Evolutionary conservation across 352 stramenopile genomes (phyloP), one percentile per base, ranked within the genome.

Genomic region (Globisporangium splendens): DNA sequence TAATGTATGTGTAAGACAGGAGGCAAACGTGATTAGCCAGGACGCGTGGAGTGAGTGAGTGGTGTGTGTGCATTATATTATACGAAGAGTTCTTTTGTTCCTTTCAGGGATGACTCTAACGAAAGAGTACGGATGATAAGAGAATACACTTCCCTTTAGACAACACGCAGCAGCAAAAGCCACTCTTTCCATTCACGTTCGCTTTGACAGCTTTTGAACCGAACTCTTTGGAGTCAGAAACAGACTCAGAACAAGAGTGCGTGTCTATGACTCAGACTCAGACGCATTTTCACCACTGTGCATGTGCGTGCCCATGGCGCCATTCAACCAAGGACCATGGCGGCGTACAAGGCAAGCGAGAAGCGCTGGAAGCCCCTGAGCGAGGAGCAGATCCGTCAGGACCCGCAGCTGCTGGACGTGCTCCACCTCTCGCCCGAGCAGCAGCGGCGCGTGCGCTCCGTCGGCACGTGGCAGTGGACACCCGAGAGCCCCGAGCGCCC

Each of bases 311-410:
- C 17, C 39, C 39, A 44, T n/a, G 17, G 39, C 39, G 17, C 39
- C 39, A 44, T 44, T n/a, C 39, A 44, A 44, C 39, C 13, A 44
- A 44, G 39, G 17, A 12, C 39, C 46, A 59, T 64, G 61, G 57
- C 62, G 42, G 62, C 71, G 59, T 93, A 88, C 75, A 91, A 91
- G 68, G 44, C 65, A 20, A 75, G 62, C 48, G 83, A 93, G 68
- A 93, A 93, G 79, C 80, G 79, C 41, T 93, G 81, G 75, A 88
- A 85, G 68, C 60, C 60, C 35, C 57, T 72, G 38, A 68, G 57
- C 1, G 51, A 62, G 4, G 61, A 55, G 18, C 59, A 79, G 2
- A 43, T 79, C 33, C 54, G 52, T 18, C 39, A 42, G 0, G 71
- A 88, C n/a, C 43, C 55, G 7, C 42, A 68, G 5, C 42, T 91